Conservation (phyloP, 495 filamentous ascomycete species). For the Venustampulla echinocandica region DNA sequence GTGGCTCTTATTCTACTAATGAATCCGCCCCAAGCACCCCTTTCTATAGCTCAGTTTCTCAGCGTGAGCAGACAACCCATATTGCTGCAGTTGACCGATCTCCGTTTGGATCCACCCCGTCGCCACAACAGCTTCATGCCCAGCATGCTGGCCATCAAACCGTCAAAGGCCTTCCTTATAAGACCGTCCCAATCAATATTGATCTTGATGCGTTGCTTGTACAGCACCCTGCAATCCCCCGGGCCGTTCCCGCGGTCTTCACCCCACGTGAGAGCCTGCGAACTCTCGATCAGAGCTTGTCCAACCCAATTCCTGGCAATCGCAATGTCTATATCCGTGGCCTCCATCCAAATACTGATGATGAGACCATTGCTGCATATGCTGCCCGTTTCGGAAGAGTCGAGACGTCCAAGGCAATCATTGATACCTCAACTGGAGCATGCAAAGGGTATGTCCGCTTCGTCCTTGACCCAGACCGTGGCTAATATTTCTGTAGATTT, state of each 20-base stretch:
- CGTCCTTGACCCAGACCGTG: background rate
- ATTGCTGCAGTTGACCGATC: slow-evolving; percentile 55
- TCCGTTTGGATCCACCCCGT: slow-evolving; percentile 50
- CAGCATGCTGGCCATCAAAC: slow-evolving; percentile 31
- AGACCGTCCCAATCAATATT: slow-evolving; percentile 42
- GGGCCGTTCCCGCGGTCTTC: slow-evolving; percentile 78
- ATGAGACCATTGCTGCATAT: slow-evolving; percentile 77
- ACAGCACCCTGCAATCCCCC: slow-evolving; percentile 74
- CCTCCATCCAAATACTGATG: slow-evolving; percentile 86
- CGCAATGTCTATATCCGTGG: slow-evolving; percentile 95
- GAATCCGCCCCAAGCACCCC: slow-evolving; percentile 57
- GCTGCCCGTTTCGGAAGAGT: slow-evolving; percentile 82
- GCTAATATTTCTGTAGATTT: slow-evolving; percentile 47
- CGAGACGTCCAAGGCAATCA: slow-evolving; percentile 92
- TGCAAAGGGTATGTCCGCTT: slow-evolving; percentile 73
- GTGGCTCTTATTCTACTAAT: slow-evolving; percentile 59
- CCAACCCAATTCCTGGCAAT: slow-evolving; percentile 80
- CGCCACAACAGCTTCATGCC: slow-evolving; percentile 49
- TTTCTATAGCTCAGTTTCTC: slow-evolving; percentile 45
- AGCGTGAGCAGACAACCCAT: slow-evolving; percentile 40
- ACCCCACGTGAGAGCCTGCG: slow-evolving; percentile 63
- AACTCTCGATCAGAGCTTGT: slow-evolving; percentile 81
- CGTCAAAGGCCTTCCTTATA: slow-evolving; percentile 41
- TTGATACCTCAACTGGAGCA: slow-evolving; percentile 78
- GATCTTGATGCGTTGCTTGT: slow-evolving; percentile 63